These are phyloP conservation scores for Xylariaceae sp. DNA, from an alignment of 2,329 filamentous ascomycete genomes.

Conservation along the genomic window DNA sequence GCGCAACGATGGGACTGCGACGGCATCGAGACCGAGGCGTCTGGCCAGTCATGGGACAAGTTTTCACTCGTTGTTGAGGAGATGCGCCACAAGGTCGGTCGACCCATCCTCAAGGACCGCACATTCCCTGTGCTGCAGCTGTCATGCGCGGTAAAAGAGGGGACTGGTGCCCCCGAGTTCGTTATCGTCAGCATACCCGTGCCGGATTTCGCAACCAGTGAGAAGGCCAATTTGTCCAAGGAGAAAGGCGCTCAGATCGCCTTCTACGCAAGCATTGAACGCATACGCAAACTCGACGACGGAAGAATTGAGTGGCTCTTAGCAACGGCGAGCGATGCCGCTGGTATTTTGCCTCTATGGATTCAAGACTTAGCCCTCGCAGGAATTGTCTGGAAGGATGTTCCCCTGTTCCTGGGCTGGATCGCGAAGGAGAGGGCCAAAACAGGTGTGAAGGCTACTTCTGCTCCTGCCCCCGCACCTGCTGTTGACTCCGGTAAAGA, in stretches of 20 bases:
- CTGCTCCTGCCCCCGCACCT: constrained; percentile 6
- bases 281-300: constrained; percentile 53
- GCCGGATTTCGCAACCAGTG: constrained; percentile 46
- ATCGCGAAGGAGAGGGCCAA: constrained; percentile 52
- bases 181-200: constrained; percentile 64
- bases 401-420: constrained; percentile 71
- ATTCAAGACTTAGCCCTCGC: constrained; percentile 69
- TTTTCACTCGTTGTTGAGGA: constrained; percentile 62
- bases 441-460: constrained; percentile 1
- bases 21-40: constrained; percentile 47
- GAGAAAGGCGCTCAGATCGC: constrained; percentile 60
- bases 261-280: constrained; percentile 70
- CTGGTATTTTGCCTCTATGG: constrained; percentile 68
- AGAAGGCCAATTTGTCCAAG: constrained; percentile 41
- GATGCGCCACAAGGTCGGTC: constrained; percentile 68
- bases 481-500: constrained; percentile 1
- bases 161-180: constrained; percentile 49
- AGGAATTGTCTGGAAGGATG: constrained; percentile 71
- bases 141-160: constrained; percentile 51
- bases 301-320: constrained; percentile 73
- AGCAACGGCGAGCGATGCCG: constrained; percentile 75
- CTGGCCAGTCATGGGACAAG: constrained; percentile 50
- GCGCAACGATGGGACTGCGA: constrained; percentile 55
- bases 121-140: constrained; percentile 72
- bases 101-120: constrained; percentile 64